Evolutionary conservation across 148 eudicot genomes (phyloP).

Genomic region (Vaccinium macrocarpon): DNA sequence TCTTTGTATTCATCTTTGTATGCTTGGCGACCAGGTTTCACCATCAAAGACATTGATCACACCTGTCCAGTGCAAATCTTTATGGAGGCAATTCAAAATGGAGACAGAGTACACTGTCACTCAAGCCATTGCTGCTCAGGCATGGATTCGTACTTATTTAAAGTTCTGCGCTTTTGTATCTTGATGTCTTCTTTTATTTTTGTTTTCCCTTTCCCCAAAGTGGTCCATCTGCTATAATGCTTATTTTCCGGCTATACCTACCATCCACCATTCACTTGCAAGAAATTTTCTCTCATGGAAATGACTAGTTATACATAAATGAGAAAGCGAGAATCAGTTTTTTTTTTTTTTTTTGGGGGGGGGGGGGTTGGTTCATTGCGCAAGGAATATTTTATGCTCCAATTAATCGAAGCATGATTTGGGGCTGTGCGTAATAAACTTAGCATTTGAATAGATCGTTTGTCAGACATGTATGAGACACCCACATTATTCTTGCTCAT

Average conservation of each 20-base stretch:
- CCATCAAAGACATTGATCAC: slow-evolving; percentile 78
- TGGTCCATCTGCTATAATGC: background rate
- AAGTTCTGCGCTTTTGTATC: background rate
- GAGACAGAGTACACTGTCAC: slow-evolving; percentile 95
- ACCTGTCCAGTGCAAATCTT: slow-evolving; percentile 93
- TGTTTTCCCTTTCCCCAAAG: background rate
- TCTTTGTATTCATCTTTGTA: background rate
- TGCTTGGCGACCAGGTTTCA: slow-evolving; percentile 56
- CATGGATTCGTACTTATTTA: slow-evolving; percentile 25
- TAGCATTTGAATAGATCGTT: background rate
- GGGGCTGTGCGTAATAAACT: background rate
- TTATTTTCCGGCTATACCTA: background rate
- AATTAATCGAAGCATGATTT: background rate
- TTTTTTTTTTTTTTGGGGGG: too few species aligned
- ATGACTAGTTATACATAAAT: background rate
- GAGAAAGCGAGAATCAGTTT: slow-evolving; percentile 2
- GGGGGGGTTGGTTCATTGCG: background rate
- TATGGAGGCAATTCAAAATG: slow-evolving; percentile 91
- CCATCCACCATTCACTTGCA: background rate
- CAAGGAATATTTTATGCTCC: background rate
- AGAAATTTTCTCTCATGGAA: background rate
- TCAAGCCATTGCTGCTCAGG: slow-evolving; percentile 99
- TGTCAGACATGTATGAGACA: background rate
- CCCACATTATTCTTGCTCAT: background rate
- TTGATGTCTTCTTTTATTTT: background rate